phyloP scores from a whole-genome alignment of 2,329 filamentous ascomycete genomes.

The Bipolaris victoriae region DNA sequence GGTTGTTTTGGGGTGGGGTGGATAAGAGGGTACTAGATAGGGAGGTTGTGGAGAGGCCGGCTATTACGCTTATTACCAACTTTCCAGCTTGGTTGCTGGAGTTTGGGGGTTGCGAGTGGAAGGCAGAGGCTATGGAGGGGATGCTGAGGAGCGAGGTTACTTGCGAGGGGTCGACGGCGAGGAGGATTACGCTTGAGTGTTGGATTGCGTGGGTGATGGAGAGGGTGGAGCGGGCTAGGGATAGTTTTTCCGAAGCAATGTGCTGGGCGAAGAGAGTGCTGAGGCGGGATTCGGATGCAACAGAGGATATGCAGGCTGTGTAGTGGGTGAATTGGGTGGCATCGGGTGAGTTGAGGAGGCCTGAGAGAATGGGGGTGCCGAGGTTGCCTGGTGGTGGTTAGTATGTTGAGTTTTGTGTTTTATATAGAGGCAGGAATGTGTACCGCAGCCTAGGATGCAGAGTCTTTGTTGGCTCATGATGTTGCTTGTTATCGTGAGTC shows the following conservation, averaged over 20 bases:
- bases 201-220: neutral
- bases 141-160: neutral
- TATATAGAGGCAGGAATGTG: neutral
- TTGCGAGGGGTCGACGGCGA: conserved; percentile 2
- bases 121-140: no score
- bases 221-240: neutral
- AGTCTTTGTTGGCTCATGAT: conserved; percentile 25
- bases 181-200: neutral
- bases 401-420: neutral
- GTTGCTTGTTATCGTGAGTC: neutral
- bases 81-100: neutral
- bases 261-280: neutral
- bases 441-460: conserved; percentile 42
- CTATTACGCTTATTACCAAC: neutral
- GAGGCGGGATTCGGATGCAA: neutral
- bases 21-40: neutral
- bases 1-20: neutral
- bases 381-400: neutral
- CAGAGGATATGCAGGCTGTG: neutral
- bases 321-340: neutral
- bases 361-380: neutral
- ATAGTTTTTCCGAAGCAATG: neutral
- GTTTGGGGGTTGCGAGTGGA: neutral
- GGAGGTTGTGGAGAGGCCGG: neutral
- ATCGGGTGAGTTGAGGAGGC: neutral